Conservation (phyloP, 495 filamentous ascomycete genomes). For the Gamarada debralockiae region DNA sequence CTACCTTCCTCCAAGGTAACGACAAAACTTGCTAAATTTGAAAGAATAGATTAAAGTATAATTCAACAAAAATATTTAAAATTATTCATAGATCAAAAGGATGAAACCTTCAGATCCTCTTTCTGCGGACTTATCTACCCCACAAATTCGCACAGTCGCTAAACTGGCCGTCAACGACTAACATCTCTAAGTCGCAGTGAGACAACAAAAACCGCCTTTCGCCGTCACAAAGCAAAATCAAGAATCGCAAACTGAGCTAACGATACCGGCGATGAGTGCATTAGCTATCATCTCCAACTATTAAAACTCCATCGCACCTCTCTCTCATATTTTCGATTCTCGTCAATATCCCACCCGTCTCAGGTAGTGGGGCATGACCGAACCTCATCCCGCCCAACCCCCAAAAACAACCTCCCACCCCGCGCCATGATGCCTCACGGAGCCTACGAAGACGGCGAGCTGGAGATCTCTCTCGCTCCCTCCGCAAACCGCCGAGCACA, state of each 20-base stretch:
- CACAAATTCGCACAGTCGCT: background rate
- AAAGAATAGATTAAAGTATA: too few relatives aligned
- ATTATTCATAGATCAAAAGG: too few relatives aligned
- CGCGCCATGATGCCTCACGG: conserved; percentile 46
- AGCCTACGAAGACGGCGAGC: conserved; percentile 80
- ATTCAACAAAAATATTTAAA: too few relatives aligned
- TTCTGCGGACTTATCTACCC: background rate
- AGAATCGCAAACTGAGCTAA: background rate
- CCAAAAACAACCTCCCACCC: background rate
- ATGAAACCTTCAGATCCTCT: too few relatives aligned
- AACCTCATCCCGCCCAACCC: background rate
- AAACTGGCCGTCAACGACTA: background rate
- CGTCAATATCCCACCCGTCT: background rate
- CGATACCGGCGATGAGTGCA: background rate
- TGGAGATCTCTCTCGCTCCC: conserved; percentile 76
- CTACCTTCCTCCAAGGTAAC: too few relatives aligned
- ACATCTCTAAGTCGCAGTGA: background rate
- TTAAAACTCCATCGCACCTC: background rate
- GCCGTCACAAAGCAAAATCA: background rate
- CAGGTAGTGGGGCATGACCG: background rate
- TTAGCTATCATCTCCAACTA: background rate
- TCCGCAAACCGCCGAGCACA: conserved; percentile 55
- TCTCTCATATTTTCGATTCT: background rate
- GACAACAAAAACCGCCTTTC: background rate
- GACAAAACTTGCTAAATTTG: too few relatives aligned